These are phyloP conservation scores for Lichtheimia hyalospora DNA, from an alignment of 371 early-diverging fungal genomes.

Conservation along the genomic window DNA sequence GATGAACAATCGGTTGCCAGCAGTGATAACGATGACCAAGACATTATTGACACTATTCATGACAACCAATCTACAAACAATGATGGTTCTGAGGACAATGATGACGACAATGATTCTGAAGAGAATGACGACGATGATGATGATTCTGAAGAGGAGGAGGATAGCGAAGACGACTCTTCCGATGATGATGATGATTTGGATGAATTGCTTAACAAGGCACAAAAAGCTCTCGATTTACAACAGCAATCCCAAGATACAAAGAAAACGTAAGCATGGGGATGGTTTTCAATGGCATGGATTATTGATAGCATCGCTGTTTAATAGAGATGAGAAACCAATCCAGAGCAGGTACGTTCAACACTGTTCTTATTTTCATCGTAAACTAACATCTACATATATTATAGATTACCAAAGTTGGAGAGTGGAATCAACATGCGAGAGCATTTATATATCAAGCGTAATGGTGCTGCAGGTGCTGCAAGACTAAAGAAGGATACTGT, in stretches of 20 bases:
- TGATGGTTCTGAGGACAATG: conserved; percentile 7
- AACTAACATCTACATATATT: neutral
- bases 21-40: neutral
- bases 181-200: conserved; percentile 47
- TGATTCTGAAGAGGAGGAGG: conserved; percentile 11
- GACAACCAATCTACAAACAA: neutral
- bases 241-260: conserved; percentile 17
- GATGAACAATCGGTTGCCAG: neutral
- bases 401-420: conserved; percentile 42
- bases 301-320: neutral
- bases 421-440: conserved; percentile 26
- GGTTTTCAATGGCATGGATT: conserved; percentile 11
- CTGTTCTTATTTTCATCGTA: neutral
- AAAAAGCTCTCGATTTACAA: conserved; percentile 38
- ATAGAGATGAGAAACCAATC: neutral
- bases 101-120: conserved; percentile 4
- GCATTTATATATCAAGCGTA: conserved; percentile 28
- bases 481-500: conserved; percentile 22
- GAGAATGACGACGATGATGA: conserved; percentile 8
- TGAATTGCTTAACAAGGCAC: conserved; percentile 47
- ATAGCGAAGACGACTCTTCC: conserved; percentile 4
- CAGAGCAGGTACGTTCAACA: neutral
- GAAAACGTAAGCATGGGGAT: conserved; percentile 22
- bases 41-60: neutral
- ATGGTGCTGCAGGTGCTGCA: conserved; percentile 9